Evolutionary conservation across 768 basidiomycete genomes (phyloP).

Genomic region (Glaciozyma antarctica): DNA sequence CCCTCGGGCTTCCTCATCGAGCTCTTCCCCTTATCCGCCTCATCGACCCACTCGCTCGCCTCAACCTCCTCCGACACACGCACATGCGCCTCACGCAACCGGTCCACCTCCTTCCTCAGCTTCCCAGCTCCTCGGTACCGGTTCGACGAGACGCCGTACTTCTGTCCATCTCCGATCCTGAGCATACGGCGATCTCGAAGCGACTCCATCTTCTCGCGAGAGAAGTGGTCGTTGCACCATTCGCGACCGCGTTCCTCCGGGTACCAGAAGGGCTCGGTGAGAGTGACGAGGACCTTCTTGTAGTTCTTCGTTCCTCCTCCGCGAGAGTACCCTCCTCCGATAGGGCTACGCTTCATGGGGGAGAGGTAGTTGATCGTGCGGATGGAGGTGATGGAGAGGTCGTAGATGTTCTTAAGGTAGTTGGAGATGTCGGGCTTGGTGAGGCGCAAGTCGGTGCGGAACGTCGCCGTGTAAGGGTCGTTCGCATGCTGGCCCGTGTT

Average conservation of each 20-base stretch:
- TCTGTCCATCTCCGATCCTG: slow-evolving; percentile 29
- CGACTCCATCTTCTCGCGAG: slow-evolving; percentile 31
- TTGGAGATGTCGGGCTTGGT: slow-evolving; percentile 36
- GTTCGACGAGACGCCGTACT: slow-evolving; percentile 17
- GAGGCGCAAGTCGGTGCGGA: slow-evolving; percentile 32
- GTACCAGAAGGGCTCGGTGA: slow-evolving; percentile 36
- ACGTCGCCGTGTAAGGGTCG: slow-evolving; percentile 35
- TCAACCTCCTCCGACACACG: not conserved
- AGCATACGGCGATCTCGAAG: slow-evolving; percentile 32
- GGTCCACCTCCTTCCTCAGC: slow-evolving; percentile 12
- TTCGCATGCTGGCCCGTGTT: slow-evolving; percentile 28
- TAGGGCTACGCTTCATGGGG: slow-evolving; percentile 29
- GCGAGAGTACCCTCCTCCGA: slow-evolving; percentile 24
- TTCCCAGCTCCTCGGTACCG: slow-evolving; percentile 28
- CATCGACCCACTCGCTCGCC: slow-evolving; percentile 7
- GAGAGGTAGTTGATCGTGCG: slow-evolving; percentile 33
- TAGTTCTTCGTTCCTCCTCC: slow-evolving; percentile 30
- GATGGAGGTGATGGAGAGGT: slow-evolving; percentile 30
- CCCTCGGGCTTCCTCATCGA: slow-evolving; percentile 14
- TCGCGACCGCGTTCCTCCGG: slow-evolving; percentile 28
- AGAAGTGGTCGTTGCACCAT: slow-evolving; percentile 35
- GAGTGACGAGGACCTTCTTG: slow-evolving; percentile 34
- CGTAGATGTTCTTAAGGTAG: slow-evolving; percentile 35
- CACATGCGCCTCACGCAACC: not conserved
- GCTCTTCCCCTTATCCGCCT: slow-evolving; percentile 11